These are phyloP conservation scores for Penicillium sp. DNA, from an alignment of 2,329 filamentous ascomycete species.

Conservation along the genomic window DNA sequence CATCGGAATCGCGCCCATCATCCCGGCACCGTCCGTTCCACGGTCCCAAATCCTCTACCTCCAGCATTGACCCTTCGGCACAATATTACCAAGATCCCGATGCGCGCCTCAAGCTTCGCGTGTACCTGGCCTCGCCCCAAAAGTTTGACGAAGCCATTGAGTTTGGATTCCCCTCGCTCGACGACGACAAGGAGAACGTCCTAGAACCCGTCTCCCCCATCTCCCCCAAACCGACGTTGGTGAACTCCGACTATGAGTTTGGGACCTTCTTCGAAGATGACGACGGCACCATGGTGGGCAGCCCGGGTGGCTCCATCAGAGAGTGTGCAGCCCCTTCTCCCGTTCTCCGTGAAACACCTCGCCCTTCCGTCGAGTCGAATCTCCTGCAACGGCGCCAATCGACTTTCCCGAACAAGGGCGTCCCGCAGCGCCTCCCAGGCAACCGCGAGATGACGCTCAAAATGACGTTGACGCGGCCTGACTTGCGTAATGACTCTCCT, in stretches of 20 bases:
- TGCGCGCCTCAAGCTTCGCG: constrained; percentile 79
- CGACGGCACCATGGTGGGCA: constrained; percentile 44
- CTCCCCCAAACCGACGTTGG: constrained; percentile 38
- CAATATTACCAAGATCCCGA: constrained; percentile 90
- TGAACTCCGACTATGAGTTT: constrained; percentile 46
- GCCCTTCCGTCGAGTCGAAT: constrained; percentile 19
- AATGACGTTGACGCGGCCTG: constrained; percentile 90
- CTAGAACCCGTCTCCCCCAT: constrained; percentile 19
- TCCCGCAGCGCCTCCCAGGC: constrained; percentile 56
- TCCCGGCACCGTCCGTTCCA: constrained; percentile 51
- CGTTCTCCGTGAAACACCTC: constrained; percentile 13
- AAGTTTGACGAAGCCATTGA: constrained; percentile 96
- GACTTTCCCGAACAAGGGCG: constrained; percentile 32
- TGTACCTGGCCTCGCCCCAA: constrained; percentile 84
- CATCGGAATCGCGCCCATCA: constrained; percentile 43
- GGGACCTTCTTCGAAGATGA: constrained; percentile 56
- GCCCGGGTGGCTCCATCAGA: constrained; percentile 23
- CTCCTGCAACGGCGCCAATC: constrained; percentile 19
- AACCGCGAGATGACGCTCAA: constrained; percentile 91
- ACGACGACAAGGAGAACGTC: constrained; percentile 34
- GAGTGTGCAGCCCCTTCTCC: constrained; percentile 24
- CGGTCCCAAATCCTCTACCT: constrained; percentile 54
- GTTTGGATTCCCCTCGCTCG: constrained; percentile 75
- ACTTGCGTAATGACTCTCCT: constrained; percentile 62
- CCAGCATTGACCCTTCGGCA: constrained; percentile 68